Evolutionary conservation across 2,329 filamentous ascomycete genomes (phyloP).

Genomic region (Ophiostoma ips): DNA sequence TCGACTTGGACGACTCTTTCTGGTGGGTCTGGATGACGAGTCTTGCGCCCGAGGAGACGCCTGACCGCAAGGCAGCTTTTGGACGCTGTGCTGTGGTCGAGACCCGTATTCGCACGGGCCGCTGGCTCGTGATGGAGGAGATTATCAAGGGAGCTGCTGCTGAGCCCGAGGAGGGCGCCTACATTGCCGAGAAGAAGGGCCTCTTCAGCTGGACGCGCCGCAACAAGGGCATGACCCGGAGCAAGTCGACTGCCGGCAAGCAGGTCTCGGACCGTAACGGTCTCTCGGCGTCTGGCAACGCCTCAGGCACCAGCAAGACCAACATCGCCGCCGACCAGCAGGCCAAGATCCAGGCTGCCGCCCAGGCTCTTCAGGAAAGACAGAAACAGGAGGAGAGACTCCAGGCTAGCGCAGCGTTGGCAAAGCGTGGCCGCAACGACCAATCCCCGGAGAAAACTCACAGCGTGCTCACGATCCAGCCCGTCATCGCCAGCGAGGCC

Average conservation of each 20-base stretch:
- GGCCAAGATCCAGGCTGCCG: slow-evolving; percentile 82
- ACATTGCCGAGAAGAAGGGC: slow-evolving; percentile 90
- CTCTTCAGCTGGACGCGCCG: slow-evolving; percentile 78
- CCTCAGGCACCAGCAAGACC: slow-evolving; percentile 51
- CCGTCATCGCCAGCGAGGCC: slow-evolving; percentile 70
- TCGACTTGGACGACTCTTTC: slow-evolving; percentile 88
- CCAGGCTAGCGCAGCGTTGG: slow-evolving; percentile 23
- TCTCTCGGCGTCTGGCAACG: slow-evolving; percentile 26
- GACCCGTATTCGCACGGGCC: slow-evolving; percentile 64
- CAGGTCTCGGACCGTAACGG: slow-evolving; percentile 34
- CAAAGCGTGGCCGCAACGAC: slow-evolving; percentile 41
- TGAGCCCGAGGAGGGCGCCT: slow-evolving; percentile 70
- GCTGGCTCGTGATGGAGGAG: slow-evolving; percentile 93
- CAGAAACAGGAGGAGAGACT: slow-evolving; percentile 43
- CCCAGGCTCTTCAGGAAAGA: slow-evolving; percentile 63
- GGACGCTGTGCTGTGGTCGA: slow-evolving; percentile 87
- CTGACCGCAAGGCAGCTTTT: slow-evolving; percentile 78
- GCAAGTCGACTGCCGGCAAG: slow-evolving; percentile 53
- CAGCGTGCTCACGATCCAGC: slow-evolving; percentile 79
- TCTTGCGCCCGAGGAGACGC: slow-evolving; percentile 77
- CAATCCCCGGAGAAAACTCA: slow-evolving; percentile 57
- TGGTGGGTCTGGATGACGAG: slow-evolving; percentile 99
- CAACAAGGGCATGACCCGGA: slow-evolving; percentile 46
- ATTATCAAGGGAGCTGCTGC: slow-evolving; percentile 86
- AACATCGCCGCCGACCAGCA: slow-evolving; percentile 86